Conservation (phyloP, 805 yeast species). For the Kodamaea restingae region DNA sequence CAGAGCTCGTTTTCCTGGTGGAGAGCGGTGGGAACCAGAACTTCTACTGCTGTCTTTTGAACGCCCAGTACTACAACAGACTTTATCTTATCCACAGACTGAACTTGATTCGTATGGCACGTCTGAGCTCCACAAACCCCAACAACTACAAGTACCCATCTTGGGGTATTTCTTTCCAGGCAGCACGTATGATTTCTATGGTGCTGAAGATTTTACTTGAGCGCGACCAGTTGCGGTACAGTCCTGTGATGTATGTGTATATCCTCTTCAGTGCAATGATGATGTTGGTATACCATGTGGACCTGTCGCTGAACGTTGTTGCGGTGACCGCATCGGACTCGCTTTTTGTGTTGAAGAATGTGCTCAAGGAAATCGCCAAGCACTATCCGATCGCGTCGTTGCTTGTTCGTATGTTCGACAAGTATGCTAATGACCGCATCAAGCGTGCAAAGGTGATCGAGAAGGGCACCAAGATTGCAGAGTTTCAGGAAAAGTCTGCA, state of each 20-base stretch:
- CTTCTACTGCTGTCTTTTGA: conserved; percentile 54
- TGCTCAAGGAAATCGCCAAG: conserved; percentile 33
- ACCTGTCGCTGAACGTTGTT: conserved; percentile 37
- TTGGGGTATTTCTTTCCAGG: conserved; percentile 81
- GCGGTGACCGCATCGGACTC: conserved; percentile 43
- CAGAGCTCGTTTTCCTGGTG: conserved; percentile 57
- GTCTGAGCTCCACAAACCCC: conserved; percentile 36
- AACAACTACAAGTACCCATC: conserved; percentile 54
- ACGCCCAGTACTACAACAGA: conserved; percentile 70
- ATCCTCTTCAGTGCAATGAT: conserved; percentile 60
- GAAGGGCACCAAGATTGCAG: conserved; percentile 35
- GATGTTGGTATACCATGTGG: conserved; percentile 69
- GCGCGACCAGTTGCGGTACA: conserved; percentile 45
- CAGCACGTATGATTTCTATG: conserved; percentile 69
- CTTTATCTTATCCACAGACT: conserved; percentile 69
- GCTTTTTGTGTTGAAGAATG: conserved; percentile 34
- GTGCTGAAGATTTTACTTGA: conserved; percentile 55
- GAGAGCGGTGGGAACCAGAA: conserved; percentile 51
- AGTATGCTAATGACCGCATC: conserved; percentile 39
- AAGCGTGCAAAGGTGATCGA: conserved; percentile 40
- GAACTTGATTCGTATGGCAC: conserved; percentile 52
- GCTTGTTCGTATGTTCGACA: conserved; percentile 35
- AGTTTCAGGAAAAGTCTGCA: conserved; percentile 31
- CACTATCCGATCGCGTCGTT: conserved; percentile 40
- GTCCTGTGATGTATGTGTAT: conserved; percentile 59